Percentiles rank a stretch among this genome's conserved stretches.
Conservation (phyloP, 495 filamentous ascomycete species). For the Hypoxylon fuscum region DNA sequence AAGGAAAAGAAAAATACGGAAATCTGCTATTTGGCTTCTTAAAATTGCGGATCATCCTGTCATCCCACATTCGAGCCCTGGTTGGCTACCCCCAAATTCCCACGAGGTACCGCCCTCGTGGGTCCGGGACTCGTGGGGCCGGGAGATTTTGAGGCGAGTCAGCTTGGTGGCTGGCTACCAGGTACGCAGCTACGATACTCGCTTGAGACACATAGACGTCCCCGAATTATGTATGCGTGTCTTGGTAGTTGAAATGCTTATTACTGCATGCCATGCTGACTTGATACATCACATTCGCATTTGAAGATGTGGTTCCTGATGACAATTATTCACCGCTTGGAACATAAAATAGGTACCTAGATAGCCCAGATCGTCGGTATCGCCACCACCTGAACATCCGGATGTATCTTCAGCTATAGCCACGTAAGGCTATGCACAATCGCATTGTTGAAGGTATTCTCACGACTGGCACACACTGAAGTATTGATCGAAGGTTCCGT, state of each 20-base stretch:
- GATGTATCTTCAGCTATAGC: constrained; percentile 46
- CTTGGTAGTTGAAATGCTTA: constrained; percentile 30
- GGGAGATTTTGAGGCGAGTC: constrained; percentile 20
- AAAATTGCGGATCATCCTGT: constrained; percentile 2
- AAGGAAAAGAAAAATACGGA: constrained; percentile 7
- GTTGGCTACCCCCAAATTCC: constrained; percentile 20
- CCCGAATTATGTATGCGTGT: constrained; percentile 24
- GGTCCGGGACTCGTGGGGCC: too few species aligned
- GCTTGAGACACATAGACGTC: constrained; percentile 20
- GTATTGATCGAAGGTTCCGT: constrained; percentile 27
- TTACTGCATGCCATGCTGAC: constrained; percentile 25
- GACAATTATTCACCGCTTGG: constrained; percentile 37
- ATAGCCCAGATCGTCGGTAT: constrained; percentile 32
- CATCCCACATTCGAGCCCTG: constrained; percentile 19
- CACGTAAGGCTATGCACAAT: constrained; percentile 23
- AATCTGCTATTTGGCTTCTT: not conserved
- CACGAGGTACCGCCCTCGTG: constrained; percentile 22
- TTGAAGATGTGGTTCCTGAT: constrained; percentile 34
- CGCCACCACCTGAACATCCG: constrained; percentile 37
- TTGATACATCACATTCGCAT: constrained; percentile 30
- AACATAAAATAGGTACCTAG: constrained; percentile 25
- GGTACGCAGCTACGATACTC: too few species aligned
- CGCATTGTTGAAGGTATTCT: constrained; percentile 12
- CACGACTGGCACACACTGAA: constrained; percentile 2
- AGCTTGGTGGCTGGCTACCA: constrained; percentile 21